These are phyloP conservation scores for sorghum (Sorghum bicolor) DNA, from an alignment of 176 grass and related monocot species.

Conservation along the genomic window Sorghum_bicolor_NCBIv3 NC_012875.2:49909001-49909500, in stretches of 20 bases:
- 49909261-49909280: background rate
- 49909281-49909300: background rate
- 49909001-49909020: slow-evolving; percentile 38
- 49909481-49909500: slow-evolving; percentile 2
- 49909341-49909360: slow-evolving; percentile 47
- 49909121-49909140: too few relatives aligned
- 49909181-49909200: slow-evolving; percentile 32
- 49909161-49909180: slow-evolving; percentile 22
- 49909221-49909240: slow-evolving; percentile 37
- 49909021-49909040: slow-evolving; percentile 12
- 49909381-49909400: slow-evolving; percentile 40
- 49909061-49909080: slow-evolving; percentile 40
- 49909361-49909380: slow-evolving; percentile 19
- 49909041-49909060: background rate
- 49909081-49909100: background rate
- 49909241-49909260: slow-evolving; percentile 8
- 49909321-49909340: slow-evolving; percentile 25
- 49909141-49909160: slow-evolving; percentile 55
- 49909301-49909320: slow-evolving; percentile 29
- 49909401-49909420: slow-evolving; percentile 18
- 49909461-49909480: slow-evolving; percentile 5
- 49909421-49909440: slow-evolving; percentile 22
- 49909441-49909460: background rate
- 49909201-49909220: slow-evolving; percentile 32
- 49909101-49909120: too few relatives aligned